Evolutionary conservation across 2,329 filamentous ascomycete genomes (phyloP), one percentile per base, ranked within the genome.

Genomic region (Mycosphaerelloides madeirae): DNA sequence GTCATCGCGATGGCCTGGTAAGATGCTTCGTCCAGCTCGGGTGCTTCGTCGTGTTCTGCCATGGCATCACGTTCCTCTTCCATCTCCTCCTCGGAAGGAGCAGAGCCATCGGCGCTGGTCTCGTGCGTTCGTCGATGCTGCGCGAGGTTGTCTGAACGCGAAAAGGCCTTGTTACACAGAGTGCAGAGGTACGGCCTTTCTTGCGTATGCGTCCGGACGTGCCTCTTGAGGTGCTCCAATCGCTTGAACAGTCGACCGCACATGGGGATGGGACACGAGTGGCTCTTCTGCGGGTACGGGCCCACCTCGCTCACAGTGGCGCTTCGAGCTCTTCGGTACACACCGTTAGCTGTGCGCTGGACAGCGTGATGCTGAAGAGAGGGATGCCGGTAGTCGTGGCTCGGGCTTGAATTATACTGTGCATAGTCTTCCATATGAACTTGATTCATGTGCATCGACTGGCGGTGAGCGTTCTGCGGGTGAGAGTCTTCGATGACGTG

Each of bases 161-260:
- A 97, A 70, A 98, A 98, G 56, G 91, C 91, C 77, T 97, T 97
- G 78, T 87, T 95, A 81, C 93, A 98, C 69, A 95, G 84, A 59
- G 87, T 86, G 80, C 93, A 98, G 65, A 94, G 84, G 71, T 98
- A 98, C 59, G 93, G 93, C 73, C 91, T 87, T 77, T 98, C 93
- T 77, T 98, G 93, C 44, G 93, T 98, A 77, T 98, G 93, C 63
- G 93, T 98, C 73, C 93, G 87, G 69, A 98, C 93, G 74, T 98
- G 93, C 78, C 91, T 84, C 80, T 98, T 98, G 64, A 98, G 82
- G 74, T 98, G 93, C 75, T 98, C 93, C 75, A 98, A 81, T 70
- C 93, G 84, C 83, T 98, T 98, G 80, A 98, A 98, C 51, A 96
- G 80, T 62, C 93, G 85, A 43, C 93, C 93, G 67, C 93, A 98